Percentiles rank a stretch among this genome's conserved stretches.
Conservation (phyloP, 1,139 yeast genomes). For the Wickerhamomyces sp. region DNA sequence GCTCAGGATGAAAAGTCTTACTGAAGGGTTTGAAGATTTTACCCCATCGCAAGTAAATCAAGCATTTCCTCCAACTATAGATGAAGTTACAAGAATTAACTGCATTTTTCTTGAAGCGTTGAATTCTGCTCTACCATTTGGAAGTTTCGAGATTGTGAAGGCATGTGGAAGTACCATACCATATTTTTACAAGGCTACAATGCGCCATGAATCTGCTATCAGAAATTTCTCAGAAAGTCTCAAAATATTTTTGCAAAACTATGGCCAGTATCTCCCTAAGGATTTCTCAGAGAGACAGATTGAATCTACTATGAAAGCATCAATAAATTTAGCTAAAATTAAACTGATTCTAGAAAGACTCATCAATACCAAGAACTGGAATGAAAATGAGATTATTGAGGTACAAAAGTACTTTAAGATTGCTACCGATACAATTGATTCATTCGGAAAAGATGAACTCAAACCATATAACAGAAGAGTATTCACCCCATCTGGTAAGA, state of each 20-base stretch:
- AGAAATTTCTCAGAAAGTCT: constrained; percentile 44
- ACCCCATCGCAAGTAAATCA: constrained; percentile 63
- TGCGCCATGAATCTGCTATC: constrained; percentile 90
- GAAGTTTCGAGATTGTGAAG: constrained; percentile 66
- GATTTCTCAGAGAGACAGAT: constrained; percentile 52
- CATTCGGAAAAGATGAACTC: constrained; percentile 61
- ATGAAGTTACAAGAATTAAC: constrained; percentile 84
- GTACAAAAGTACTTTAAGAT: constrained; percentile 44
- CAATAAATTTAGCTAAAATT: constrained; percentile 60
- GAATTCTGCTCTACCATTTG: constrained; percentile 59
- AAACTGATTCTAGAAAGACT: constrained; percentile 65
- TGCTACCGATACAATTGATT: constrained; percentile 65
- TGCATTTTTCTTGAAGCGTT: constrained; percentile 77
- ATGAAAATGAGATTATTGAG: constrained; percentile 27
- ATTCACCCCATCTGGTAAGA: constrained; percentile 88
- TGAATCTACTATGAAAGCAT: constrained; percentile 63
- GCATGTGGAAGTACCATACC: constrained; percentile 82
- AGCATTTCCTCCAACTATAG: constrained; percentile 90
- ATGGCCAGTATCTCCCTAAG: constrained; percentile 21
- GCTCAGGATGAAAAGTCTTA: constrained; percentile 62
- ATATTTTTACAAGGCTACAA: constrained; percentile 85
- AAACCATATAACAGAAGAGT: constrained; percentile 56
- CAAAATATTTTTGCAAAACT: constrained; percentile 27
- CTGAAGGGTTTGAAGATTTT: constrained; percentile 43
- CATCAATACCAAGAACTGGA: constrained; percentile 36